phyloP scores from a whole-genome alignment of 2,329 filamentous ascomycete species.

The Sclerotinia trifoliorum region DNA sequence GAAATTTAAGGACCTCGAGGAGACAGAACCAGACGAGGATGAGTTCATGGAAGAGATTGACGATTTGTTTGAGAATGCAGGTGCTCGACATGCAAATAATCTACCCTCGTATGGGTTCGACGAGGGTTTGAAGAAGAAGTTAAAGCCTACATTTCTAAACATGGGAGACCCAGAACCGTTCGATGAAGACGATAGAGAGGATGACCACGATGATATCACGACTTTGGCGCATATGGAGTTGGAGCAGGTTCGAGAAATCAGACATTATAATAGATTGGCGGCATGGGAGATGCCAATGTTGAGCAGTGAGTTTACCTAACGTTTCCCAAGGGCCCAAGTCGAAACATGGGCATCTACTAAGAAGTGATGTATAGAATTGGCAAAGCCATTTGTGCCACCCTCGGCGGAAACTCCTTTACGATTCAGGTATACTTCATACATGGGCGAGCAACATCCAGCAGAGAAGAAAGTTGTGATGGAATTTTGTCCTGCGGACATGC shows the following conservation, averaged over 20 bases:
- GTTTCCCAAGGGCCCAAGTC: neutral
- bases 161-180: slow-evolving; percentile 37
- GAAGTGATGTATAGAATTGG: slow-evolving; percentile 60
- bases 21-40: slow-evolving; percentile 21
- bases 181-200: slow-evolving; percentile 47
- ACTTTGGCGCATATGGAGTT: slow-evolving; percentile 81
- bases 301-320: slow-evolving; percentile 61
- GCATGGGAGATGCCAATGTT: slow-evolving; percentile 96
- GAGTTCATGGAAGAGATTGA: slow-evolving; percentile 20
- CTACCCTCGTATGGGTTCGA: slow-evolving; percentile 18
- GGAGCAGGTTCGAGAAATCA: slow-evolving; percentile 81
- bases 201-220: slow-evolving; percentile 80
- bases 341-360: slow-evolving; percentile 24
- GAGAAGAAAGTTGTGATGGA: slow-evolving; percentile 93
- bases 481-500: slow-evolving; percentile 73
- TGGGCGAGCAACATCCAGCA: slow-evolving; percentile 90
- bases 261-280: slow-evolving; percentile 81
- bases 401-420: slow-evolving; percentile 68
- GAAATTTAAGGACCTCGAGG: slow-evolving; percentile 23
- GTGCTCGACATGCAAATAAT: slow-evolving; percentile 9
- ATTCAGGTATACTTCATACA: slow-evolving; percentile 95
- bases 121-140: slow-evolving; percentile 27
- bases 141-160: slow-evolving; percentile 40
- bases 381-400: slow-evolving; percentile 76
- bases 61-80: slow-evolving; percentile 18